Evolutionary conservation across 1,284 basidiomycete genomes (phyloP).

Genomic region (Cutaneotrichosporon sp.): DNA sequence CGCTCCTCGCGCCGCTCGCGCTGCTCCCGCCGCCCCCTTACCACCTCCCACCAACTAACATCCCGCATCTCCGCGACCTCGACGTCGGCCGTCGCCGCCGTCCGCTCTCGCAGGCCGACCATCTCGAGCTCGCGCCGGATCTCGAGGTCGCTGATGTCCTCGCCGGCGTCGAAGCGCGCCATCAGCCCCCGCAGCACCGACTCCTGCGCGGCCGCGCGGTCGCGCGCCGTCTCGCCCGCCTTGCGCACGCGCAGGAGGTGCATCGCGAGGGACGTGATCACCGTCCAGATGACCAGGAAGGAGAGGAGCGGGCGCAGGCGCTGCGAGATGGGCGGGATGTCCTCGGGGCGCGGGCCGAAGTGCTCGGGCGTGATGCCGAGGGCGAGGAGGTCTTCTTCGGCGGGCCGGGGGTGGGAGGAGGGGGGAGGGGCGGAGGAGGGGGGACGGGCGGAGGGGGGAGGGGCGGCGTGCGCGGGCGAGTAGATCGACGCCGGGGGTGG

Average conservation of each 20-base stretch:
- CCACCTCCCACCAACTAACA: slow-evolving; percentile 47
- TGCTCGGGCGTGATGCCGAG: neutral
- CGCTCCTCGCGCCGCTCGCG: slow-evolving; percentile 22
- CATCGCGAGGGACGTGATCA: slow-evolving; percentile 50
- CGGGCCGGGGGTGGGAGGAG: neutral
- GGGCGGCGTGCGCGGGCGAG: neutral
- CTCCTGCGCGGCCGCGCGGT: slow-evolving; percentile 39
- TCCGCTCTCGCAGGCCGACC: slow-evolving; percentile 49
- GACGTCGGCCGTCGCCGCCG: slow-evolving; percentile 14
- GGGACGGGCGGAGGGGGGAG: neutral
- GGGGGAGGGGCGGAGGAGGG: neutral
- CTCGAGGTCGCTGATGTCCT: slow-evolving; percentile 36
- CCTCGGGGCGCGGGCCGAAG: neutral
- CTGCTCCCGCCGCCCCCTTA: slow-evolving; percentile 40
- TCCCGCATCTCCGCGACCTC: slow-evolving; percentile 33
- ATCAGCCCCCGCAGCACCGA: slow-evolving; percentile 41
- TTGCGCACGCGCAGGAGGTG: slow-evolving; percentile 42
- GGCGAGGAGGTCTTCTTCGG: neutral
- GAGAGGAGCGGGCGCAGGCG: slow-evolving; percentile 48
- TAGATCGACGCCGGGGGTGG: neutral
- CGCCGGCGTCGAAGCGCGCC: slow-evolving; percentile 25
- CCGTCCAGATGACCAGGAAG: slow-evolving; percentile 51
- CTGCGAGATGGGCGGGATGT: slow-evolving; percentile 41
- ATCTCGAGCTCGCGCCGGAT: slow-evolving; percentile 51
- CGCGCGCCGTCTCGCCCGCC: slow-evolving; percentile 32